Evolutionary conservation across 805 yeast species (phyloP).

Genomic region (Lachancea meyersii): DNA sequence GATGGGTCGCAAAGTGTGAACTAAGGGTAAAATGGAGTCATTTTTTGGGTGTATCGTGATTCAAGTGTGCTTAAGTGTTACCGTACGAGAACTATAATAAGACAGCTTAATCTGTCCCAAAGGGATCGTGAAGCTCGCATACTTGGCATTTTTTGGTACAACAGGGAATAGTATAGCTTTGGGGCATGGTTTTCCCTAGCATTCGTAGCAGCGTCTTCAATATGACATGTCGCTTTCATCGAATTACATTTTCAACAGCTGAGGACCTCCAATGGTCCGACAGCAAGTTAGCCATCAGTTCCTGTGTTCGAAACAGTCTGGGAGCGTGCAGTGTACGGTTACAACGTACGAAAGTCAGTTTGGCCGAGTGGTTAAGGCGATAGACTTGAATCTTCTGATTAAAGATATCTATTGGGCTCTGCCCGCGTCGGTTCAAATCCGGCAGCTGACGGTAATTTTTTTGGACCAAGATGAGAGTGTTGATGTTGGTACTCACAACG

Average conservation of each 20-base stretch:
- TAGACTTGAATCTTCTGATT: slow-evolving; percentile 34
- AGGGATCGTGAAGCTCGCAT: too few relatives aligned
- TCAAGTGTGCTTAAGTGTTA: too few relatives aligned
- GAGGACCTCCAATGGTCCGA: neutral
- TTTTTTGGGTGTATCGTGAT: too few relatives aligned
- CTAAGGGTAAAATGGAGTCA: too few relatives aligned
- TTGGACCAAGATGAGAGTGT: neutral
- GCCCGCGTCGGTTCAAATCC: slow-evolving; percentile 43
- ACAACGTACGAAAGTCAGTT: slow-evolving; percentile 25
- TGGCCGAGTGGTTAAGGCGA: slow-evolving; percentile 44
- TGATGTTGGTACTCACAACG: neutral
- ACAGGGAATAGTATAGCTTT: too few relatives aligned
- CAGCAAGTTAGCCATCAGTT: neutral
- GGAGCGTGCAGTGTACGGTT: neutral
- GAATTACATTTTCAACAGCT: neutral
- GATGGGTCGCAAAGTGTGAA: too few relatives aligned
- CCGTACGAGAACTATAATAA: too few relatives aligned
- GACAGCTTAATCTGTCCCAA: too few relatives aligned
- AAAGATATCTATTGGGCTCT: slow-evolving; percentile 35
- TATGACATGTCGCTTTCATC: neutral
- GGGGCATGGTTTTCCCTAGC: too few relatives aligned
- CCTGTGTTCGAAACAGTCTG: neutral
- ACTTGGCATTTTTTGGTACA: too few relatives aligned
- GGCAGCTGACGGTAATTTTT: slow-evolving; percentile 36
- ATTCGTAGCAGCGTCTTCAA: too few relatives aligned